Evolutionary conservation across 1,284 basidiomycete genomes (phyloP).

Genomic region (Cutaneotrichosporon cavernicola): DNA sequence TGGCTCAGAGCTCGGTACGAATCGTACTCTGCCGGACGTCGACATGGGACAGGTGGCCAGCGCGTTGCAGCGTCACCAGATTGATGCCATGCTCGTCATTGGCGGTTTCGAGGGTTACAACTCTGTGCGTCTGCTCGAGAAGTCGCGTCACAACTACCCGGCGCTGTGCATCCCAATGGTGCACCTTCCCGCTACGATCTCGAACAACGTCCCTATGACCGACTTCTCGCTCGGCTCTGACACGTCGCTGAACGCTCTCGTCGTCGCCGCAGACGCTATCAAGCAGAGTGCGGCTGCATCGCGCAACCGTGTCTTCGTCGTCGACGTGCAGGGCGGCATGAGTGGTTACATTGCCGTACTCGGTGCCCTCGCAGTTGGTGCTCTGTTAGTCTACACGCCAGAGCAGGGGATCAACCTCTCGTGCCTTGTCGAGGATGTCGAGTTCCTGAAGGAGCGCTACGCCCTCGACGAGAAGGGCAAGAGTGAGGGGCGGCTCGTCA

Average conservation of each 20-base stretch:
- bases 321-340: slow-evolving; percentile 96
- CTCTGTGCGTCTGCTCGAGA: slow-evolving; percentile 73
- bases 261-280: slow-evolving; percentile 95
- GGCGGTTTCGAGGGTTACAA: slow-evolving; percentile 96
- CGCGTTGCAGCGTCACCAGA: slow-evolving; percentile 80
- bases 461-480: slow-evolving; percentile 81
- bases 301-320: slow-evolving; percentile 91
- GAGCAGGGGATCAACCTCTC: slow-evolving; percentile 84
- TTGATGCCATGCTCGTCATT: slow-evolving; percentile 83
- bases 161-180: slow-evolving; percentile 91
- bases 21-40: slow-evolving; percentile 78
- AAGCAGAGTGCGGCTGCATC: slow-evolving; percentile 96
- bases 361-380: slow-evolving; percentile 90
- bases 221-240: slow-evolving; percentile 94
- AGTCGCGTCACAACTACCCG: slow-evolving; percentile 77
- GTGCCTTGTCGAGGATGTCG: slow-evolving; percentile 77
- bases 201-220: slow-evolving; percentile 96
- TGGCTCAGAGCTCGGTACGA: slow-evolving; percentile 97
- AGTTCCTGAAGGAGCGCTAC: slow-evolving; percentile 85
- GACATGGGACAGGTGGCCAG: slow-evolving; percentile 84
- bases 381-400: slow-evolving; percentile 89
- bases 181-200: slow-evolving; percentile 91
- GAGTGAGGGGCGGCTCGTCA: slow-evolving; percentile 87
- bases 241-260: slow-evolving; percentile 94
- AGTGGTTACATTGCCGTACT: slow-evolving; percentile 94